These are phyloP conservation scores for Sclerotinia borealis DNA, from an alignment of 2,329 filamentous ascomycete genomes.

Conservation along the genomic window DNA sequence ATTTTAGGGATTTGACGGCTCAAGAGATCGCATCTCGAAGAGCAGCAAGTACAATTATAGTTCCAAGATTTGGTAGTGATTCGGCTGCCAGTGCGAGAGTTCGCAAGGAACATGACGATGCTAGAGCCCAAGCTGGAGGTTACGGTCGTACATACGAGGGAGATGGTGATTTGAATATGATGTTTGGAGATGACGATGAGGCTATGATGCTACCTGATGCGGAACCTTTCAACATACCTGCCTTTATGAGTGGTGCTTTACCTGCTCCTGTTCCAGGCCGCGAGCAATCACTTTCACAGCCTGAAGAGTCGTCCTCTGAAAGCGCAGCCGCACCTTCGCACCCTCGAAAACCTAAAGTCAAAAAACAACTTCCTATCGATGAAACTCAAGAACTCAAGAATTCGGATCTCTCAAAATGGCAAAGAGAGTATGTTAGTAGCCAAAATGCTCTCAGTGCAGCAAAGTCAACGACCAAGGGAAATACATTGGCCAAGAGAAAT, in stretches of 20 bases:
- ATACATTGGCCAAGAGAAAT: constrained; percentile 52
- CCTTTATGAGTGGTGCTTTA: constrained; percentile 24
- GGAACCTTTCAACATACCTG: constrained; percentile 23
- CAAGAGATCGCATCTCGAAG: constrained; percentile 22
- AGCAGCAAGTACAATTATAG: constrained; percentile 8
- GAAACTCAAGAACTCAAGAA: constrained; percentile 47
- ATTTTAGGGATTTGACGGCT: constrained; percentile 43
- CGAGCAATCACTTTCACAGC: constrained; percentile 22
- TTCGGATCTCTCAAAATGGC: constrained; percentile 50
- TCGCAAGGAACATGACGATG: constrained; percentile 39
- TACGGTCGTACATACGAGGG: constrained; percentile 2
- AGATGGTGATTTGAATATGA: constrained; percentile 28
- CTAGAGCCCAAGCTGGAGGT: constrained; percentile 26
- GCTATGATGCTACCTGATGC: constrained; percentile 29
- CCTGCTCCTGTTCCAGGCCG: constrained; percentile 16
- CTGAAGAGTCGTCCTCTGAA: constrained; percentile 33
- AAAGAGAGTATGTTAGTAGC: constrained; percentile 50
- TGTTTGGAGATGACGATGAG: constrained; percentile 33
- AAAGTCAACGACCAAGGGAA: constrained; percentile 39
- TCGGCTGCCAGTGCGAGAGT: constrained; percentile 36
- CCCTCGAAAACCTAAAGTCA: constrained; percentile 25
- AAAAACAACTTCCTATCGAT: constrained; percentile 44
- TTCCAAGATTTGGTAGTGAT: constrained; percentile 27
- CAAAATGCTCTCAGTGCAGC: constrained; percentile 46
- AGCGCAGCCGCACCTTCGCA: constrained; percentile 36